Conservation (phyloP, 1,139 yeast genomes). For the Diutina pseudorugosa region DNA sequence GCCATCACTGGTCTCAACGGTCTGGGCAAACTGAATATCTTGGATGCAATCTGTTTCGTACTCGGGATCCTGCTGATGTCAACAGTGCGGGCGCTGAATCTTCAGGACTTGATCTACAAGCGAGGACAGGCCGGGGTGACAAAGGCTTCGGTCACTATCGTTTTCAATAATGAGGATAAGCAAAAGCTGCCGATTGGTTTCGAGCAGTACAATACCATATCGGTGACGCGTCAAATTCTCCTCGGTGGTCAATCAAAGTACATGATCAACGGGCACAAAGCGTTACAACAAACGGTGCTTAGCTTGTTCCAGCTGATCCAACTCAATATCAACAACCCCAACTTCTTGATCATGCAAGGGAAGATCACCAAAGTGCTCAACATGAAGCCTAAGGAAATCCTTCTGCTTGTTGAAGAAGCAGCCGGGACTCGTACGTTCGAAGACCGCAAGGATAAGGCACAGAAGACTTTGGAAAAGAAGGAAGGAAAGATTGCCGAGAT, state of each 20-base stretch:
- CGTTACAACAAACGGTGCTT: constrained; percentile 88
- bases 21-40: constrained; percentile 88
- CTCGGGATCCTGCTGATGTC: constrained; percentile 90
- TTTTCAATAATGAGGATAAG: constrained; percentile 75
- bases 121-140: constrained; percentile 98
- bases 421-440: constrained; percentile 97
- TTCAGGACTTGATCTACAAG: constrained; percentile 90
- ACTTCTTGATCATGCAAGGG: constrained; percentile 97
- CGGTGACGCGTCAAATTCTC: constrained; percentile 85
- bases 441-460: constrained; percentile 84
- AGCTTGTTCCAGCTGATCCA: constrained; percentile 91
- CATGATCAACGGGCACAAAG: constrained; percentile 89
- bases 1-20: constrained; percentile 98
- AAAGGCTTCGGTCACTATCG: constrained; percentile 92
- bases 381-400: constrained; percentile 86
- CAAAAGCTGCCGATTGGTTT: constrained; percentile 80
- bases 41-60: constrained; percentile 97
- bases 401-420: constrained; percentile 92
- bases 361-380: constrained; percentile 92
- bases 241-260: constrained; percentile 91
- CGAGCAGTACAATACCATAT: constrained; percentile 65
- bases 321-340: constrained; percentile 90
- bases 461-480: constrained; percentile 82
- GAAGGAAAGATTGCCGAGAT: constrained; percentile 78
- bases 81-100: constrained; percentile 84